Percentiles rank a stretch among this genome's conserved stretches.
These are phyloP conservation scores for Ascochyta viciae-villosae DNA, from an alignment of 2,329 filamentous ascomycete species.

Conservation along the genomic window DNA sequence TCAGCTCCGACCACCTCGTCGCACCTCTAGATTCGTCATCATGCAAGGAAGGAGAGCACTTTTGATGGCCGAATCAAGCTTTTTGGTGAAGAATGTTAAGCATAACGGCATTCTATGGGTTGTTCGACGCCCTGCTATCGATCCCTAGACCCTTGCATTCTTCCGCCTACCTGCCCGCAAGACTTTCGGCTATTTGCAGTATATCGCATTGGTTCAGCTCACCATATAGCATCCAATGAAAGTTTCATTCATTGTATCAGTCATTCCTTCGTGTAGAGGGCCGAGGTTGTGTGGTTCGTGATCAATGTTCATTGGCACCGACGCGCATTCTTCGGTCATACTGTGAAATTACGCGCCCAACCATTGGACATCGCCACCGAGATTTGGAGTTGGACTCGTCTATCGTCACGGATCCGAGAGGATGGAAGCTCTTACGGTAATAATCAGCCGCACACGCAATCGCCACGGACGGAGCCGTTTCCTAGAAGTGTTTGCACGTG, in stretches of 20 bases:
- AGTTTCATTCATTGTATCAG: background rate
- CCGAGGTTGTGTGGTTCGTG: background rate
- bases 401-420: background rate
- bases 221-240: background rate
- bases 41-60: background rate
- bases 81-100: conserved; percentile 8
- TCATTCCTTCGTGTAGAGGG: background rate
- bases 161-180: conserved; percentile 2
- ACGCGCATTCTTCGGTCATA: conserved; percentile 10
- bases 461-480: background rate
- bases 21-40: background rate
- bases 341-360: background rate
- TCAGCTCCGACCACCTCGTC: background rate
- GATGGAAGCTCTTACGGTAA: background rate
- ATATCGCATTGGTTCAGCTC: background rate
- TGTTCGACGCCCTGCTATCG: background rate
- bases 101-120: background rate
- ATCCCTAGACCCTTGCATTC: conserved; percentile 4
- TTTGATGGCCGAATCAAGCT: background rate
- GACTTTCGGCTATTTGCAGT: background rate
- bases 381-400: background rate
- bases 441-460: background rate
- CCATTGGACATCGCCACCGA: conserved; percentile 5
- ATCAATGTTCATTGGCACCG: background rate
- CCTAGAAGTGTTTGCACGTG: background rate